Percentiles rank a stretch among this genome's conserved stretches.
Evolutionary conservation across 2,329 filamentous ascomycete genomes (phyloP).

Genomic region (Cladosporium sphaerospermum): DNA sequence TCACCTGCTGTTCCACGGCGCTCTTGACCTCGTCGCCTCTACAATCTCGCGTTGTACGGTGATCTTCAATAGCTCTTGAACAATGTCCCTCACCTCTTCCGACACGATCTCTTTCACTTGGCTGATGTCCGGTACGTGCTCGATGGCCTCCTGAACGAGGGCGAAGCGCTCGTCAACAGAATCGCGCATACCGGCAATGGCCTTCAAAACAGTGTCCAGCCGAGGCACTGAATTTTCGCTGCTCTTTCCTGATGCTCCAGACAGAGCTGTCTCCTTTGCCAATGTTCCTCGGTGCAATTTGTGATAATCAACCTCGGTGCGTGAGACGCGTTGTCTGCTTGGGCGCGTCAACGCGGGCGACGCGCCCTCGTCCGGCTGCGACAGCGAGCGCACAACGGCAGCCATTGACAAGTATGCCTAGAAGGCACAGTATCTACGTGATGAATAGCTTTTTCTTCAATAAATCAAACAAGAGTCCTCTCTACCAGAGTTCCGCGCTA

Average conservation of each 20-base stretch:
- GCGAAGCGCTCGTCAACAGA: conserved; percentile 1
- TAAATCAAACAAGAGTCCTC: too few relatives aligned
- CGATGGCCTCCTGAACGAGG: not conserved
- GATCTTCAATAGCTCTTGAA: not conserved
- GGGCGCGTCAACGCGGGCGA: not conserved
- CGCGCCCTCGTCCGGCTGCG: not conserved
- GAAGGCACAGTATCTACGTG: not conserved
- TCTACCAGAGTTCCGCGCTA: too few relatives aligned
- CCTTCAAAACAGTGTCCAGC: not conserved
- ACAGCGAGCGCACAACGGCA: not conserved
- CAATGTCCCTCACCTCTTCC: not conserved
- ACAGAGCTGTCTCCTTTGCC: not conserved
- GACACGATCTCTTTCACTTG: not conserved
- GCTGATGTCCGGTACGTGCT: not conserved
- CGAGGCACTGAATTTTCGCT: not conserved
- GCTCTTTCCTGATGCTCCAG: not conserved
- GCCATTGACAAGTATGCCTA: not conserved
- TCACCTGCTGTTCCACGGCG: not conserved
- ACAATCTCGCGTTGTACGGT: not conserved
- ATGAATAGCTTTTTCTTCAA: not conserved
- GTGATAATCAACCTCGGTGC: not conserved
- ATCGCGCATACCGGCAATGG: not conserved
- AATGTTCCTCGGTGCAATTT: conserved; percentile 1
- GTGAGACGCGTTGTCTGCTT: not conserved
- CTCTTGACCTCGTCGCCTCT: not conserved